Percentiles rank a stretch among this genome's conserved stretches.
Conservation (phyloP, 371 early-diverging fungal genomes). For the Choanephora cucurbitarum region DNA sequence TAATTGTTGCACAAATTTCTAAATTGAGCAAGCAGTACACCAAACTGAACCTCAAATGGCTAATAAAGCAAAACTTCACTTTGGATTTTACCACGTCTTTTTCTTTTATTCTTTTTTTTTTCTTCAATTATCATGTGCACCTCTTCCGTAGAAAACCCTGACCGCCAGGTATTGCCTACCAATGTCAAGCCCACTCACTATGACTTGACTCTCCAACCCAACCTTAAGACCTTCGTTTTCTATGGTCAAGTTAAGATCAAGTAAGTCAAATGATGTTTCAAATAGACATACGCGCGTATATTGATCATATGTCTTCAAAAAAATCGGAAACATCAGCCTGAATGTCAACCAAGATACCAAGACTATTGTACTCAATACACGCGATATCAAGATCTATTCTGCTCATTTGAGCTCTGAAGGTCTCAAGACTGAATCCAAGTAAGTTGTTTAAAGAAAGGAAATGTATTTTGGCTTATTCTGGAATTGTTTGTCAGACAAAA, state of each 20-base stretch:
- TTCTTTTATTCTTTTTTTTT: conserved; percentile 2
- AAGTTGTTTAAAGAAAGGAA: conserved; percentile 11
- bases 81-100: conserved; percentile 8
- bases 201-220: conserved; percentile 66
- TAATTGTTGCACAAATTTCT: not conserved
- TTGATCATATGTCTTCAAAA: not conserved
- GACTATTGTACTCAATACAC: conserved; percentile 64
- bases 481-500: conserved; percentile 48
- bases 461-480: not conserved
- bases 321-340: conserved; percentile 27
- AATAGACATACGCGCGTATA: not conserved
- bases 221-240: conserved; percentile 67
- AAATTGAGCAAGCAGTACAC: not conserved
- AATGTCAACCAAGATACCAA: conserved; percentile 65
- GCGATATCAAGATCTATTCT: conserved; percentile 55
- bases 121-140: not conserved
- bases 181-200: conserved; percentile 77
- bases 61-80: conserved; percentile 1
- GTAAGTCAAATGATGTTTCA: conserved; percentile 27
- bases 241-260: conserved; percentile 65
- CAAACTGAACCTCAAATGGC: not conserved
- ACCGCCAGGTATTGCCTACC: conserved; percentile 70
- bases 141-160: conserved; percentile 21
- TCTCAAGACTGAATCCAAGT: conserved; percentile 63
- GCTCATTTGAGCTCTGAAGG: conserved; percentile 49